Conservation (phyloP, 192 early-diverging fungal species). For the Coemansia sp. region DNA sequence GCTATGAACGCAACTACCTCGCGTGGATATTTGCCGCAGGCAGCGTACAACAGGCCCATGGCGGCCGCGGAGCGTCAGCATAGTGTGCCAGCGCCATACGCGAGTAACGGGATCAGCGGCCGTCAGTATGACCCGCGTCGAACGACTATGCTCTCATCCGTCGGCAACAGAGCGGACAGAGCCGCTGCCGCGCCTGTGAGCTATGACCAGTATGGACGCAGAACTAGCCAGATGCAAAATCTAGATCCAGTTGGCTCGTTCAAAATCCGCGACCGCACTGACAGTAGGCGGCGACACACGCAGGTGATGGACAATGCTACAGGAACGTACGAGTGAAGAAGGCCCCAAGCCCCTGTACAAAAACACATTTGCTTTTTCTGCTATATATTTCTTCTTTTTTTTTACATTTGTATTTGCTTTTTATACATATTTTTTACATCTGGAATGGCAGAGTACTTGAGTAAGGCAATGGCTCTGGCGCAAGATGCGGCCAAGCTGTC, state of each 20-base stretch:
- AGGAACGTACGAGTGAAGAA: background rate
- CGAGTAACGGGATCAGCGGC: background rate
- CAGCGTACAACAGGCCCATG: background rate
- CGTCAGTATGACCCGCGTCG: background rate
- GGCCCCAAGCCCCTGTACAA: background rate
- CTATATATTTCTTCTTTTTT: background rate
- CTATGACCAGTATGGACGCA: slow-evolving; percentile 5
- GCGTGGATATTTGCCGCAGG: slow-evolving; percentile 1
- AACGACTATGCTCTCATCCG: slow-evolving; percentile 2
- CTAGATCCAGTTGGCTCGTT: slow-evolving; percentile 4
- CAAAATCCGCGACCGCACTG: slow-evolving; percentile 20
- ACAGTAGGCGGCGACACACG: slow-evolving; percentile 18
- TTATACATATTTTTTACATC: background rate
- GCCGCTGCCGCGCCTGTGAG: background rate
- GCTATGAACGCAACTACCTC: background rate
- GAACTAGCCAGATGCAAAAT: background rate
- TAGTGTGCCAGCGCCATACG: background rate
- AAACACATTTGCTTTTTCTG: background rate
- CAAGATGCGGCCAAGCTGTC: slow-evolving; percentile 82
- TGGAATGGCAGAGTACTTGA: slow-evolving; percentile 65
- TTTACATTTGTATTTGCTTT: background rate
- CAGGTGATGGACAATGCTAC: slow-evolving; percentile 10
- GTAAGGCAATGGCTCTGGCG: slow-evolving; percentile 68
- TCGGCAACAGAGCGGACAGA: background rate
- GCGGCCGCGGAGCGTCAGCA: background rate